A percentile compares a stretch with the other conserved stretches of the same genome.
These are phyloP conservation scores for Fraxinus nigra DNA, from an alignment of 305 asterid genomes.

Conservation along the genomic window DNA sequence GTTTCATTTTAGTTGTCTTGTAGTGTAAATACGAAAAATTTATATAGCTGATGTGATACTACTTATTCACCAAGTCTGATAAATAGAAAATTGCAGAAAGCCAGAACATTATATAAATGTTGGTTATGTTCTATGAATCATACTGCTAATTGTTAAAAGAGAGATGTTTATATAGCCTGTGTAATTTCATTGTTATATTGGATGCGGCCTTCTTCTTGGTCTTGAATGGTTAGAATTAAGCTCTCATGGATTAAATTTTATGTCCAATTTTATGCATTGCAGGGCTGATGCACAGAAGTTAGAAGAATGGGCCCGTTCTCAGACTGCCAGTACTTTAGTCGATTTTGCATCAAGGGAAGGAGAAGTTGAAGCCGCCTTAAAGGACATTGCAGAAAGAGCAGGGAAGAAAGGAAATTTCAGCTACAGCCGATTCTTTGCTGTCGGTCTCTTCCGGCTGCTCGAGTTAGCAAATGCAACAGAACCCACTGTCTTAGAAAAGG, in stretches of 20 bases:
- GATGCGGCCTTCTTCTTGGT: neutral
- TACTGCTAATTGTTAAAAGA: neutral
- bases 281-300: slow-evolving; percentile 86
- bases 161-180: neutral
- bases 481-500: slow-evolving; percentile 81
- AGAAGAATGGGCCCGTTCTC: slow-evolving; percentile 90
- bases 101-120: neutral
- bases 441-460: slow-evolving; percentile 93
- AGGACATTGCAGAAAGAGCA: slow-evolving; percentile 88
- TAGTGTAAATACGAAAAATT: neutral
- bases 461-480: slow-evolving; percentile 90
- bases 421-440: slow-evolving; percentile 92
- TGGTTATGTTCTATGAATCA: neutral
- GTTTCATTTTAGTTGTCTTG: neutral
- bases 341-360: slow-evolving; percentile 83
- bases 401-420: slow-evolving; percentile 67
- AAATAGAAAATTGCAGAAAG: neutral
- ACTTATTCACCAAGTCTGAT: neutral
- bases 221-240: neutral
- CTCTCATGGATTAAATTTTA: neutral
- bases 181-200: neutral
- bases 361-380: slow-evolving; percentile 66
- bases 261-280: slow-evolving; percentile 9
- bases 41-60: neutral
- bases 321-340: slow-evolving; percentile 64